Conservation (phyloP, 805 yeast species). For the Lachancea cidri region DNA sequence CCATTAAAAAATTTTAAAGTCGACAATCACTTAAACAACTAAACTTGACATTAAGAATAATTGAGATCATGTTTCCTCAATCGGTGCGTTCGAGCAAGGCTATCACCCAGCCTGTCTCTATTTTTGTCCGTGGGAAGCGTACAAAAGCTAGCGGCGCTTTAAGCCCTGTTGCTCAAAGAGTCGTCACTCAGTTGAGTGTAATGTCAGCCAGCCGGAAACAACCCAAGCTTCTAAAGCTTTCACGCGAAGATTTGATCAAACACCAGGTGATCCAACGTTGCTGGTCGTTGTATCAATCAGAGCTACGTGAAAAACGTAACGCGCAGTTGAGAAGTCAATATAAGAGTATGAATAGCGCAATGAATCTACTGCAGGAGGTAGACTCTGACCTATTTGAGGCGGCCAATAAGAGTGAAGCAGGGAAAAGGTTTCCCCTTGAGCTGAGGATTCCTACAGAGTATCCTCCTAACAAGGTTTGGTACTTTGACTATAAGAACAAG, state of each 20-base stretch:
- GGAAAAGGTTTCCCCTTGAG: slow-evolving; percentile 73
- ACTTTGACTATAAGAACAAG: slow-evolving; percentile 37
- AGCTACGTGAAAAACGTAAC: slow-evolving; percentile 40
- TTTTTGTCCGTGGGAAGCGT: slow-evolving; percentile 45
- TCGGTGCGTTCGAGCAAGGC: not conserved
- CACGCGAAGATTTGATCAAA: slow-evolving; percentile 71
- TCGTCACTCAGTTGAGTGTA: slow-evolving; percentile 60
- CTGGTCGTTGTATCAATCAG: slow-evolving; percentile 62
- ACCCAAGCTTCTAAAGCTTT: slow-evolving; percentile 72
- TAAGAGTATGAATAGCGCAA: slow-evolving; percentile 60
- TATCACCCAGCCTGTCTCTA: slow-evolving; percentile 9
- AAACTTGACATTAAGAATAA: too few relatives aligned
- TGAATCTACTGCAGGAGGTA: slow-evolving; percentile 55
- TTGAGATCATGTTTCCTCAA: slow-evolving; percentile 1
- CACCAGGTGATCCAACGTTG: slow-evolving; percentile 80
- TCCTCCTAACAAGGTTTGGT: slow-evolving; percentile 83
- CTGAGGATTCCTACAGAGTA: slow-evolving; percentile 83
- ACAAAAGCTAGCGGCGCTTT: slow-evolving; percentile 38
- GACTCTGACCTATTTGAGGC: slow-evolving; percentile 52
- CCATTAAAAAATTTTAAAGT: not conserved
- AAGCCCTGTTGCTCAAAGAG: slow-evolving; percentile 45
- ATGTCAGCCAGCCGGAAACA: slow-evolving; percentile 82
- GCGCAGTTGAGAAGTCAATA: slow-evolving; percentile 54
- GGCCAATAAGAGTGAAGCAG: slow-evolving; percentile 54
- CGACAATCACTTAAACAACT: too few relatives aligned